Percentiles rank a stretch among this genome's conserved stretches.
Conservation (phyloP, 345 rosid genomes). For the Moringa oleifera region DNA sequence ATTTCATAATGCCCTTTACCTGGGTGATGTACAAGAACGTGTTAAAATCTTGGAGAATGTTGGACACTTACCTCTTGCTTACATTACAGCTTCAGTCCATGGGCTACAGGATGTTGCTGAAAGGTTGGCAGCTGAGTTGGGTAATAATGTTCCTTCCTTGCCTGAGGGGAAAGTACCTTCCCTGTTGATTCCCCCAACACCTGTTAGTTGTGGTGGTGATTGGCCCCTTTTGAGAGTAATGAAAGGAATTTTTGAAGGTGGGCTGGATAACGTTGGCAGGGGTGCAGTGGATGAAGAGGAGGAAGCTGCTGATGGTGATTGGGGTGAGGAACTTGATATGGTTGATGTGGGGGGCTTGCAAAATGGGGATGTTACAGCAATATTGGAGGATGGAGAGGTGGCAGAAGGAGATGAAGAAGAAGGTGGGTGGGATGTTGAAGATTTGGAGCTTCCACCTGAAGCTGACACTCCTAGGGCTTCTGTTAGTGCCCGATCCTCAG, state of each 20-base stretch:
- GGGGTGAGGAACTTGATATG: constrained; percentile 85
- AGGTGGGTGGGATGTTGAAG: constrained; percentile 96
- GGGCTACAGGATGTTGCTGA: constrained; percentile 74
- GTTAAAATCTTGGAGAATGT: constrained; percentile 83
- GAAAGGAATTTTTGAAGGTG: constrained; percentile 94
- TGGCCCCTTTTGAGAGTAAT: constrained; percentile 96
- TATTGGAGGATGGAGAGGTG: constrained; percentile 60
- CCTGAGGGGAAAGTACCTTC: constrained; percentile 69
- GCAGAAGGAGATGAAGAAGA: constrained; percentile 66
- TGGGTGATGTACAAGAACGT: constrained; percentile 88
- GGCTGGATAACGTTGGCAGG: constrained; percentile 51
- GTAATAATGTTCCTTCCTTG: constrained; percentile 62
- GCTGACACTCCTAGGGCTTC: constrained; percentile 69
- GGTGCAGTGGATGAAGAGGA: constrained; percentile 65
- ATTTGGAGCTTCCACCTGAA: constrained; percentile 85
- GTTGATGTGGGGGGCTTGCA: constrained; percentile 60
- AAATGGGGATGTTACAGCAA: constrained; percentile 50
- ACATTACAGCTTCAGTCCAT: constrained; percentile 72
- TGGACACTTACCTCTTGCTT: constrained; percentile 88
- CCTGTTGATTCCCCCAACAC: constrained; percentile 76
- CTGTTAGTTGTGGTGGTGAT: constrained; percentile 77
- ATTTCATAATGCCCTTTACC: constrained; percentile 85
- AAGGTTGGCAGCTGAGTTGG: constrained; percentile 62
- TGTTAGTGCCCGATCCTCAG: constrained; percentile 48
- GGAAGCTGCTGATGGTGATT: constrained; percentile 65